phyloP scores from a whole-genome alignment of 2,329 filamentous ascomycete genomes.

The Fusarium xylarioides region DNA sequence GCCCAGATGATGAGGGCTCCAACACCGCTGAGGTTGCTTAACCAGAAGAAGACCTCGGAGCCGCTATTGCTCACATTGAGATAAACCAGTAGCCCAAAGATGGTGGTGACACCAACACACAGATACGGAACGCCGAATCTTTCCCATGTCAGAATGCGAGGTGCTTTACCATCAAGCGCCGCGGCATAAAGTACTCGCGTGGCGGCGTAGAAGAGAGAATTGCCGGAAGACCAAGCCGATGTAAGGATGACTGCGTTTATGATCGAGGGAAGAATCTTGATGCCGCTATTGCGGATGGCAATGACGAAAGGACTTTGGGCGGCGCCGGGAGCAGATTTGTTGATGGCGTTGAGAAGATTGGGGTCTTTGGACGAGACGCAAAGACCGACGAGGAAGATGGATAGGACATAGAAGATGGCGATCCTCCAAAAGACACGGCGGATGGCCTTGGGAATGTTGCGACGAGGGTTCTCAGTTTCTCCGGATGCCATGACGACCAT shows the following conservation, averaged over 20 bases:
- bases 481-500: constrained; percentile 67
- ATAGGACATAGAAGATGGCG: constrained; percentile 70
- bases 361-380: constrained; percentile 72
- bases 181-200: constrained; percentile 76
- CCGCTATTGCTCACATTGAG: constrained; percentile 39
- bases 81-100: constrained; percentile 14
- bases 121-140: constrained; percentile 24
- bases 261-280: constrained; percentile 69
- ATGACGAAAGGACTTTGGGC: constrained; percentile 67
- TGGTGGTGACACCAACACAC: constrained; percentile 5
- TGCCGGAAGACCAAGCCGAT: constrained; percentile 70
- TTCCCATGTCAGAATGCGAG: constrained; percentile 3
- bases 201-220: constrained; percentile 71
- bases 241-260: constrained; percentile 76
- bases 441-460: constrained; percentile 59
- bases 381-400: constrained; percentile 68
- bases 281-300: constrained; percentile 73
- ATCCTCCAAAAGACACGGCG: constrained; percentile 70
- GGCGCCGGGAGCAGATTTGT: constrained; percentile 55
- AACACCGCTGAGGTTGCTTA: constrained; percentile 19
- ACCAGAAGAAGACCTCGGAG: constrained; percentile 24
- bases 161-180: constrained; percentile 70
- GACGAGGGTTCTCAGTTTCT: constrained; percentile 1
- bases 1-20: constrained; percentile 55
- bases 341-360: constrained; percentile 65